These are phyloP conservation scores for Epichloe baconii DNA, from an alignment of 2,329 filamentous ascomycete species.

Conservation along the genomic window DNA sequence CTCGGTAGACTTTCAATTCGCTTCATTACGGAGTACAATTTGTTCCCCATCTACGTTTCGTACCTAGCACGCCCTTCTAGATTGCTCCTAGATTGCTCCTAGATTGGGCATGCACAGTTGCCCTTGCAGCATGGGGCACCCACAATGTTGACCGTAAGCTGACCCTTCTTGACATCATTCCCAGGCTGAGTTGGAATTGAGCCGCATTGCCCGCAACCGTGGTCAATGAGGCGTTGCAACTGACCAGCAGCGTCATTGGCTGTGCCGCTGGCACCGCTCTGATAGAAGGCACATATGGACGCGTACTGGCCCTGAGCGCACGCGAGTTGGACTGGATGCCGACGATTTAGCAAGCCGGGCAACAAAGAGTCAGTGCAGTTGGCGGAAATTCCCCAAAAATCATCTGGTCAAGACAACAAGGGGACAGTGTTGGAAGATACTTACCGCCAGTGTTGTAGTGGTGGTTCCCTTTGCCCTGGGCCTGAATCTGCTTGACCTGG, in stretches of 20 bases:
- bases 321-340: slow-evolving; percentile 7
- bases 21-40: too few relatives aligned
- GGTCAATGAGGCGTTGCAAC: slow-evolving; percentile 7
- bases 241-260: slow-evolving; percentile 7
- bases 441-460: slow-evolving; percentile 6
- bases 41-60: too few relatives aligned
- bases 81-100: background rate
- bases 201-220: slow-evolving; percentile 8
- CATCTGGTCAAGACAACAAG: background rate
- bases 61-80: background rate
- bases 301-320: slow-evolving; percentile 8
- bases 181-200: slow-evolving; percentile 9
- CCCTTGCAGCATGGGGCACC: slow-evolving; percentile 8
- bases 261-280: slow-evolving; percentile 8
- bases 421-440: background rate
- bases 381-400: too few relatives aligned
- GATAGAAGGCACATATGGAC: slow-evolving; percentile 9
- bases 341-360: background rate
- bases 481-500: slow-evolving; percentile 6
- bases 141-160: slow-evolving; percentile 10
- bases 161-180: slow-evolving; percentile 9
- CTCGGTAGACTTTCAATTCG: too few relatives aligned
- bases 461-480: slow-evolving; percentile 7
- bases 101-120: slow-evolving; percentile 4
- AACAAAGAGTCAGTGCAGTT: background rate